Percentiles rank a stretch among this genome's conserved stretches.
phyloP scores from a whole-genome alignment of 2,329 filamentous ascomycete species.

The Exophiala phaeomuriformis region DNA sequence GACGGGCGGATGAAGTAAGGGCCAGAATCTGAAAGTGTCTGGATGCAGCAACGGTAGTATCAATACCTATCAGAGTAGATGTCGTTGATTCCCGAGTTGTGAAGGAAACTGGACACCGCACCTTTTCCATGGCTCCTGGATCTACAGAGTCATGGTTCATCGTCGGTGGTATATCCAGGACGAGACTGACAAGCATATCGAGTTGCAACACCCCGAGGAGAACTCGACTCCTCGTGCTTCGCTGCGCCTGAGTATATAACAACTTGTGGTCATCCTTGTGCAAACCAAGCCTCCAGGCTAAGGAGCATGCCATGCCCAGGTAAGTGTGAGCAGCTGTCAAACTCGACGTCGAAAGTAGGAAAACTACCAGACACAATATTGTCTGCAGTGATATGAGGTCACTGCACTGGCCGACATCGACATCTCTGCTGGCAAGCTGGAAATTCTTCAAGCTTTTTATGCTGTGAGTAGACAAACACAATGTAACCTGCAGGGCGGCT shows the following conservation, averaged over 20 bases:
- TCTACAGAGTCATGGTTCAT: constrained; percentile 17
- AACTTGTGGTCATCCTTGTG: constrained; percentile 13
- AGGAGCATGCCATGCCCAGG: constrained; percentile 19
- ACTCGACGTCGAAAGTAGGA: constrained; percentile 20
- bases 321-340: constrained; percentile 18
- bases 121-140: not conserved
- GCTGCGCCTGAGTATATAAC: constrained; percentile 5
- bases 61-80: no score
- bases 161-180: constrained; percentile 19
- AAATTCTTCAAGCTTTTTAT: constrained; percentile 14
- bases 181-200: constrained; percentile 20
- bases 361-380: constrained; percentile 15
- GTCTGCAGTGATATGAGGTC: constrained; percentile 19
- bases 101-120: no score
- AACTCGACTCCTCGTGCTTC: constrained; percentile 11
- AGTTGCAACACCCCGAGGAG: constrained; percentile 17
- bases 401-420: constrained; percentile 15
- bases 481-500: not conserved
- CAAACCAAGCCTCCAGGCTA: constrained; percentile 17
- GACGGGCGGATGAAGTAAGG: no score
- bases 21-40: no score
- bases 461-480: not conserved
- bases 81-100: no score
- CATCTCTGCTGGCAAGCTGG: constrained; percentile 6
- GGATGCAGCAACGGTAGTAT: no score